Evolutionary conservation across 345 rosid species (phyloP).

Genomic region (Eutrema yunnanense): DNA sequence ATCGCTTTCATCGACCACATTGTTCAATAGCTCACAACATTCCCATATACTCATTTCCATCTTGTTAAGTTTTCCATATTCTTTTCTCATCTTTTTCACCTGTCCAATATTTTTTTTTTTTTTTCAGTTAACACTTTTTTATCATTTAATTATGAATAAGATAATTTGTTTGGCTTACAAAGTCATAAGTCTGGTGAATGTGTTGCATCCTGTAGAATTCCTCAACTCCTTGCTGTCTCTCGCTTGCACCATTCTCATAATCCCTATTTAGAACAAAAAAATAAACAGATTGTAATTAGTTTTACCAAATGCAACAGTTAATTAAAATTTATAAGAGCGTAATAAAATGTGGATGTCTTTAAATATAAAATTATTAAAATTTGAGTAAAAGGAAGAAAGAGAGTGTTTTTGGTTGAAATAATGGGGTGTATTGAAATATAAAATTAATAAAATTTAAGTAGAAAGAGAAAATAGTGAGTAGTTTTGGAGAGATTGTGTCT

Average conservation of each 20-base stretch:
- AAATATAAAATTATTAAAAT: no score
- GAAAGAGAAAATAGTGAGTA: no score
- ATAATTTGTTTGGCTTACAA: slow-evolving; percentile 35
- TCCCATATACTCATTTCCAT: slow-evolving; percentile 74
- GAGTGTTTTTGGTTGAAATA: no score
- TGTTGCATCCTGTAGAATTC: slow-evolving; percentile 52
- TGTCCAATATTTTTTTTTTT: not conserved
- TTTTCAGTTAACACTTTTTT: not conserved
- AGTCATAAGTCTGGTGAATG: slow-evolving; percentile 51
- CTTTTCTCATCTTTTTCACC: slow-evolving; percentile 49
- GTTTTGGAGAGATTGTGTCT: no score
- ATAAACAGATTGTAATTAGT: not conserved
- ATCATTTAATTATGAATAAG: not conserved
- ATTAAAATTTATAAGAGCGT: no score
- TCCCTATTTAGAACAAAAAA: slow-evolving; percentile 15
- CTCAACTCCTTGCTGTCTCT: slow-evolving; percentile 46
- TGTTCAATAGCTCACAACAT: slow-evolving; percentile 56
- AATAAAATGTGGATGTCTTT: no score
- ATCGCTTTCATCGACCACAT: slow-evolving; percentile 61
- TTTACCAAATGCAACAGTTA: not conserved
- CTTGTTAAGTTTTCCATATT: slow-evolving; percentile 40
- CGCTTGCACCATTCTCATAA: slow-evolving; percentile 34
- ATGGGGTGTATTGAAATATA: no score
- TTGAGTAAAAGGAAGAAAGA: no score
- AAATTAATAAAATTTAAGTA: no score